Evolutionary conservation across 1,139 yeast species (phyloP), one percentile per base, ranked within the genome.

Genomic region (Scheffersomyces lignicola): DNA sequence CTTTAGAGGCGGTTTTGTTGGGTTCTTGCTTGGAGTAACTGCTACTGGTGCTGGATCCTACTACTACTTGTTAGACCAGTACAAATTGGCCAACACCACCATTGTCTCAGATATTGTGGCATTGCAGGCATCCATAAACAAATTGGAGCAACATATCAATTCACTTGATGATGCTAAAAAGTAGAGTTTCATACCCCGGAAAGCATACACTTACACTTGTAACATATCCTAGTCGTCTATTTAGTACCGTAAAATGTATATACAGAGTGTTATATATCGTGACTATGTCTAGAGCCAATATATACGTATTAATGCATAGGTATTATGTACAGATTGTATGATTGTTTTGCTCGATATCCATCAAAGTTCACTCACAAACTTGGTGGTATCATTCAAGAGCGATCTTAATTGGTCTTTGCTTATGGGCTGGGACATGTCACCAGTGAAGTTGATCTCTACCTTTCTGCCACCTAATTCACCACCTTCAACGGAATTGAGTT

Each of bases 11-110:
- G 84, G 84, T 3, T 60, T 82, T 35, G 60, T 82, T 37, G 96
- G 96, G 2, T 87, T 87, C 59, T 70, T 87, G 41, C 68, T 82
- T 25, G 96, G 96, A 31, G 84, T 83, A 29, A 70, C 87, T 16
- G 59, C 72, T 43, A 83, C 95, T 17, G 92, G 95, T 2, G 76
- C 75, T 37, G 86, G 78, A 7, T 80, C 92, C 9, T 87, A 86
- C 65, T 83, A 78, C 59, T 87, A 85, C 60, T 69, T 86, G 47
- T 64, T 86, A 41, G 94, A 85, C 51, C 87, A 84, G 58, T 85
- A 84, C 71, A 80, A 83, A 53, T 65, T 73, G 40, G 78, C 92
- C 48, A 84, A 82, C 58, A 74, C 74, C 48, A 85, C 83, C 15
- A 77, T 87, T 40, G 75, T 85, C 39, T 77, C 87, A 34, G 95